These are phyloP conservation scores for Jamesozyma hellenica DNA, from an alignment of 805 yeast species.

Conservation along the genomic window DNA sequence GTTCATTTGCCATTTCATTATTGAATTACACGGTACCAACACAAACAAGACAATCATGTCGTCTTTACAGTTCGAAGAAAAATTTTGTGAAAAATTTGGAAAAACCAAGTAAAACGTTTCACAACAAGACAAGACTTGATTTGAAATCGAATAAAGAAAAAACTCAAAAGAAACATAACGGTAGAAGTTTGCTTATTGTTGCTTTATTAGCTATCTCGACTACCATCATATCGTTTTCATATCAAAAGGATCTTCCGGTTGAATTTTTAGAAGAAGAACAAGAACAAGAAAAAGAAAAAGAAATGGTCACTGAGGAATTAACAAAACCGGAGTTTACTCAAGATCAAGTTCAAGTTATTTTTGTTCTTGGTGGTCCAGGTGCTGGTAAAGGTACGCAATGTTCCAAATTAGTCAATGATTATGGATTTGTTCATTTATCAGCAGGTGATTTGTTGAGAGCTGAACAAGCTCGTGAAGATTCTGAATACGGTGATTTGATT, in stretches of 20 bases:
- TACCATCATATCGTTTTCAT: conserved; percentile 34
- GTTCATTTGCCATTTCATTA: too few relatives aligned
- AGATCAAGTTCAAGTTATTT: conserved; percentile 67
- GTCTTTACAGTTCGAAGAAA: neutral
- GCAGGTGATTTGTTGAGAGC: conserved; percentile 96
- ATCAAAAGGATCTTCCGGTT: conserved; percentile 36
- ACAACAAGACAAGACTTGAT: neutral
- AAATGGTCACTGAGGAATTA: conserved; percentile 7
- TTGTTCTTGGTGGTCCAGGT: conserved; percentile 96
- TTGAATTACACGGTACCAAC: too few relatives aligned
- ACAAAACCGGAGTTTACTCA: conserved; percentile 41
- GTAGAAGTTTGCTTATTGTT: conserved; percentile 31
- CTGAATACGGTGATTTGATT: conserved; percentile 77
- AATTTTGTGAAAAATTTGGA: neutral
- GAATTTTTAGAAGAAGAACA: conserved; percentile 34
- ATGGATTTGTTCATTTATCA: conserved; percentile 74
- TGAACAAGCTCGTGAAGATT: conserved; percentile 75
- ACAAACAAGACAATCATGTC: neutral
- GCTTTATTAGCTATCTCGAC: conserved; percentile 41
- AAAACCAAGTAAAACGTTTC: neutral
- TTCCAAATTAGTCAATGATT: conserved; percentile 69
- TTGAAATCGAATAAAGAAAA: neutral
- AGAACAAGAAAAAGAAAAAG: neutral
- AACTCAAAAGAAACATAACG: conserved; percentile 15
- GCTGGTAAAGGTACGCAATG: conserved; percentile 98